A percentile compares a stretch with the other conserved stretches of the same genome.
Conservation (phyloP, 1,284 basidiomycete species). For the Apiotrichum gamsii region DNA sequence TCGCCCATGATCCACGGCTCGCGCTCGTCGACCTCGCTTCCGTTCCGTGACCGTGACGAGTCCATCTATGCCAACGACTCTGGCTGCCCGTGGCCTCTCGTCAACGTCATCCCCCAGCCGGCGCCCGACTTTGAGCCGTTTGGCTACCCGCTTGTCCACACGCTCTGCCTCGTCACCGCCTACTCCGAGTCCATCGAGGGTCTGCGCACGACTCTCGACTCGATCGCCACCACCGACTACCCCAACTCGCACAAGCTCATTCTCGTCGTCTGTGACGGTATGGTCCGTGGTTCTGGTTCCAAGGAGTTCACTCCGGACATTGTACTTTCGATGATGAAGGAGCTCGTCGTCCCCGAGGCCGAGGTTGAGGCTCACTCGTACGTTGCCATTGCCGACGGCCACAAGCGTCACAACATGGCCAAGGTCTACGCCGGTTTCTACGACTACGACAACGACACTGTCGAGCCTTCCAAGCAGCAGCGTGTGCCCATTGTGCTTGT, state of each 20-base stretch:
- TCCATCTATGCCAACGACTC: conserved; percentile 36
- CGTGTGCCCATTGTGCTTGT: conserved; percentile 92
- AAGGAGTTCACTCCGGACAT: conserved; percentile 87
- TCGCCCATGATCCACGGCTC: conserved; percentile 68
- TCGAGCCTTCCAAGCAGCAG: conserved; percentile 92
- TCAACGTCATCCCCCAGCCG: conserved; percentile 88
- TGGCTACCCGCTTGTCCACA: conserved; percentile 89
- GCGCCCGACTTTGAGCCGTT: conserved; percentile 87
- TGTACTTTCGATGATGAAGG: conserved; percentile 94
- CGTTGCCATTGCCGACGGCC: conserved; percentile 96
- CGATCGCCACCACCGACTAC: conserved; percentile 95
- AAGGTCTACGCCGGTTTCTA: conserved; percentile 98
- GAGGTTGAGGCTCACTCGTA: conserved; percentile 95
- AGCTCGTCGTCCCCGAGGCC: conserved; percentile 71
- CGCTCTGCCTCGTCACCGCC: conserved; percentile 94
- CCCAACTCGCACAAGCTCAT: conserved; percentile 97
- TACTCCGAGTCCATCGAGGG: conserved; percentile 98
- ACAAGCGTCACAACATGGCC: conserved; percentile 99
- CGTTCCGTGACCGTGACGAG: conserved; percentile 41
- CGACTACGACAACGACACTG: conserved; percentile 85
- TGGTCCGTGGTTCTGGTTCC: conserved; percentile 90
- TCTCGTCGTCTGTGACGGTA: conserved; percentile 93
- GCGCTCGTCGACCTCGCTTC: conserved; percentile 73
- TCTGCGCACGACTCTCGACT: conserved; percentile 93
- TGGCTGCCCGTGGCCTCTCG: conserved; percentile 75